Evolutionary conservation across 495 filamentous ascomycete genomes (phyloP), one percentile per base, ranked within the genome.

Genomic region (Aspergillus steynii): DNA sequence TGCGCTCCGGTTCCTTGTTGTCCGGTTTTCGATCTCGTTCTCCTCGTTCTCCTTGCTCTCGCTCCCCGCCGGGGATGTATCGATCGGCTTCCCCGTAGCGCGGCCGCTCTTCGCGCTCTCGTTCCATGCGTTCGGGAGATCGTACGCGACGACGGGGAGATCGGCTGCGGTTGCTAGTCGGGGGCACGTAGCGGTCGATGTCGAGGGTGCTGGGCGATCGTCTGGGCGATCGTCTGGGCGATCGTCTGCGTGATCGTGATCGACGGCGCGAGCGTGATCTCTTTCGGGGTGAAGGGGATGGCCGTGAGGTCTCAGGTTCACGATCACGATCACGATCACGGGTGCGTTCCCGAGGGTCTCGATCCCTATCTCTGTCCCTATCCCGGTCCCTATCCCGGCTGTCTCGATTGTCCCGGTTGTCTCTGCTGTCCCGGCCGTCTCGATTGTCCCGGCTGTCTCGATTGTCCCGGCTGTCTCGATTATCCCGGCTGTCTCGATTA

Each of bases 141-240:
- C 78, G 73, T 1, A 74, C 63, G 29, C 78, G 72, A 7, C 77
- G 77, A 53, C 78, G 71, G n/a, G 78, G 78, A 29, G 78, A 81
- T 20, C 74, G 71, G 66, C 76, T 79, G 25, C 78, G 75, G 31
- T 71, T 71, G 56, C 77, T 80, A 7, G 76, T 80, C 7, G 70
- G 46, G 4, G 80, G 80, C 0, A 83, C 76, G 61, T 82, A 82
- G 15, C 81, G 80, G 68, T 83, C 80, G 55, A 82, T 83, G 49
- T 82, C 77, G 15, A 75, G 66, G 53, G 71, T 56, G 31, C 62
- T 68, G 9, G 74, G 74, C 7, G 72, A 71, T 27, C 69, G 66
- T 15, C 68, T 61, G 28, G 71, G 69, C 50, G 74, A 73, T 10
- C 37, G 51, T 14, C 51, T 53, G 28, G 70, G 69, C 29, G 74